Percentiles rank a stretch among this genome's conserved stretches.
phyloP scores from a whole-genome alignment of 768 basidiomycete genomes.

The Tephrocybe sp. region DNA sequence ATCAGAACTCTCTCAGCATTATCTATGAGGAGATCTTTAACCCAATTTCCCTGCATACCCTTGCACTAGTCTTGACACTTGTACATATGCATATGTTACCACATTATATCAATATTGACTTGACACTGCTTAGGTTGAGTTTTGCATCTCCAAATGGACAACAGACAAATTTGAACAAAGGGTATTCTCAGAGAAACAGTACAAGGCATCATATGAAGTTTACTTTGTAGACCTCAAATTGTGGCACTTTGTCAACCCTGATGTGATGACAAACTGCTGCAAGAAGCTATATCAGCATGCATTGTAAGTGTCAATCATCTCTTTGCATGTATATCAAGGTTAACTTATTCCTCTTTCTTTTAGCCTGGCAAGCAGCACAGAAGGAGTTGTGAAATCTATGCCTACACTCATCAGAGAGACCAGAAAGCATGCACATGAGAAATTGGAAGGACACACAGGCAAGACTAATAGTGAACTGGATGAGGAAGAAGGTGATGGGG shows the following conservation, averaged over 20 bases:
- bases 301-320: not conserved
- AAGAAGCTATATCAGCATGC: constrained; percentile 5
- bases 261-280: not conserved
- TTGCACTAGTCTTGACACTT: not conserved
- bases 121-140: not conserved
- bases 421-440: not conserved
- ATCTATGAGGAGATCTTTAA: not conserved
- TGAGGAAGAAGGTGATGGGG: not conserved
- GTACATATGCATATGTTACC: not conserved
- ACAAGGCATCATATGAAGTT: not conserved
- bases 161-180: not conserved
- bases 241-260: not conserved
- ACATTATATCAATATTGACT: not conserved
- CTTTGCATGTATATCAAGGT: not conserved
- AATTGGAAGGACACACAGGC: not conserved
- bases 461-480: not conserved
- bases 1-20: not conserved
- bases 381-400: too few species aligned
- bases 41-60: not conserved
- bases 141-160: constrained; percentile 2
- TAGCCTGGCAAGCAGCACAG: not conserved
- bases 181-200: constrained; percentile 1
- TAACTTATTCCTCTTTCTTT: not conserved
- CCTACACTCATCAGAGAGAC: not conserved
- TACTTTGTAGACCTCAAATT: not conserved